Evolutionary conservation across 1,284 basidiomycete genomes (phyloP), one percentile per base, ranked within the genome.

Genomic region (Coniophora puteana): DNA sequence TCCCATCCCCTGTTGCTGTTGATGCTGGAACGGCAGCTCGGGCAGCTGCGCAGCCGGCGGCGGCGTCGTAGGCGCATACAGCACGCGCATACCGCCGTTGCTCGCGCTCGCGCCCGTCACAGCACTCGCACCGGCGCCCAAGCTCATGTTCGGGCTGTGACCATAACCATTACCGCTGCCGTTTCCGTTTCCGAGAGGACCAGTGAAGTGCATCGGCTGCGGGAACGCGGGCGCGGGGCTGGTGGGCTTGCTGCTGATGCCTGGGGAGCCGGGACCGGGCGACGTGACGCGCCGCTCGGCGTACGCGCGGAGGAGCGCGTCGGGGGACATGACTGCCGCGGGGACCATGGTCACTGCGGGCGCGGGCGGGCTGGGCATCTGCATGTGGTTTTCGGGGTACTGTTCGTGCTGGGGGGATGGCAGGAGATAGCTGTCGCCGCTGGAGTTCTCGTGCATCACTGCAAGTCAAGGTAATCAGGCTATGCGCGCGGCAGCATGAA

Each of bases 291-390:
- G 74, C 40, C 78, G 69, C 36, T 78, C 76, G 3, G 84, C 84
- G 44, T 88, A 88, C 1, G 79, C 80, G n/a, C 76, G 74, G 27
- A 88, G 66, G 80, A 87, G 83, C 13, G 75, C 83, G 49, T 88
- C 84, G 4, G 84, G 84, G 0, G 75, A 75, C 72, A 80, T 78
- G 28, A 70, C 61, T 32, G 51, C 68, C 0, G 68, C 68, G 14
- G 72, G 69, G n/a, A n/a, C n/a, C 61, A 71, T 66, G 4, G 69
- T 63, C 67, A 77, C 74, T 10, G 52, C 53, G 22, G 68, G 62
- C 23, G 51, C 54, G 3, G 62, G 67, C 23, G 58, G 63, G 40
- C 50, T 49, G 30, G 55, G 61, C 36, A 61, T 41, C 40, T 54
- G n/a, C n/a, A n/a, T n/a, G n/a, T n/a, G n/a, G n/a, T n/a, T n/a